These are phyloP conservation scores for Globisporangium viniferum DNA, from an alignment of 352 stramenopile species.

Conservation along the genomic window DNA sequence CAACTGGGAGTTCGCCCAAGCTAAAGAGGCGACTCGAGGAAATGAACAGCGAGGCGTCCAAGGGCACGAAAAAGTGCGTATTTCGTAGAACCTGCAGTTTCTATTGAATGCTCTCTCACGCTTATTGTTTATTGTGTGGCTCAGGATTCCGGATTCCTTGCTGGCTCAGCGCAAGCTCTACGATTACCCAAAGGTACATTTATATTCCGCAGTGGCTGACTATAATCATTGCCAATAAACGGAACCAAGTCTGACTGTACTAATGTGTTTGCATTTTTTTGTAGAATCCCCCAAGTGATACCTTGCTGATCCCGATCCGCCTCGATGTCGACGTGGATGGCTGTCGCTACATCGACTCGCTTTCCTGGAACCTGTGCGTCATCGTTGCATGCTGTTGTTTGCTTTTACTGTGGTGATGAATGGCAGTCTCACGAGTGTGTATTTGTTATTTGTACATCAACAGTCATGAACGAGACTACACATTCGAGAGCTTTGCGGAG, in stretches of 20 bases:
- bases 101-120: not conserved
- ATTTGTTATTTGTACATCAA: not conserved
- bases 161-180: slow-evolving; percentile 59
- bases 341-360: slow-evolving; percentile 81
- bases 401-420: not conserved
- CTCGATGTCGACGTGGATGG: slow-evolving; percentile 78
- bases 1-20: slow-evolving; percentile 58
- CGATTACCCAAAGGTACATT: slow-evolving; percentile 65
- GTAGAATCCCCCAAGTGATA: slow-evolving; percentile 48
- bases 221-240: not conserved
- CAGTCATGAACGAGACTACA: slow-evolving; percentile 72
- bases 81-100: not conserved
- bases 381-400: not conserved
- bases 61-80: slow-evolving; percentile 35
- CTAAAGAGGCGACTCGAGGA: slow-evolving; percentile 68
- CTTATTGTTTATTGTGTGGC: not conserved
- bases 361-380: slow-evolving; percentile 72
- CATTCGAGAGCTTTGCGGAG: slow-evolving; percentile 70
- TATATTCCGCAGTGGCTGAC: not conserved
- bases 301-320: slow-evolving; percentile 61
- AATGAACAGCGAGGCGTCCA: slow-evolving; percentile 37
- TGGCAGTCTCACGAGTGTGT: not conserved
- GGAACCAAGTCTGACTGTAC: not conserved
- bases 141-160: slow-evolving; percentile 23
- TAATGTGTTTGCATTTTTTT: not conserved